Conservation (phyloP, 805 yeast genomes). For the Kazachstania psychrophila region DNA sequence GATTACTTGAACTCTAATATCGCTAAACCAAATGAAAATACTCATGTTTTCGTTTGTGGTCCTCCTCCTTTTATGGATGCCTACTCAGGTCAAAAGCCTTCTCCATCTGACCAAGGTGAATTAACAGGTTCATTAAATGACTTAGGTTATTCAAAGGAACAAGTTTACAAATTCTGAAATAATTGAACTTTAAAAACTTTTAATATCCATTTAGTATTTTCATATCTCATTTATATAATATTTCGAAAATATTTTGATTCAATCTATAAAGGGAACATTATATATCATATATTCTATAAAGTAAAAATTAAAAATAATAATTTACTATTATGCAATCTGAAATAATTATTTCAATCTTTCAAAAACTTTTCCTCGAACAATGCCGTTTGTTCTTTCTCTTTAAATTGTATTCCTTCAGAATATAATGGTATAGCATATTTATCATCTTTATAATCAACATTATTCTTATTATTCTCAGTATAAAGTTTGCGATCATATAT, state of each 20-base stretch:
- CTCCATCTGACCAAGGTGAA: conserved; percentile 93
- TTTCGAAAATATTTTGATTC: no score
- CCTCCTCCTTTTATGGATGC: conserved; percentile 89
- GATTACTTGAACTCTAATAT: conserved; percentile 55
- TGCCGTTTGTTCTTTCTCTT: conserved; percentile 17
- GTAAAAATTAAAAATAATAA: no score
- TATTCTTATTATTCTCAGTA: neutral
- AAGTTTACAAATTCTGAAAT: conserved; percentile 82
- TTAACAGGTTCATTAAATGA: conserved; percentile 80
- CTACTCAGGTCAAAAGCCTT: conserved; percentile 72
- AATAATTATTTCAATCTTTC: neutral
- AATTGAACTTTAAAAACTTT: neutral
- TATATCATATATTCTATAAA: neutral
- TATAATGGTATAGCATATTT: conserved; percentile 14
- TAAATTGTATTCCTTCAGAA: conserved; percentile 11
- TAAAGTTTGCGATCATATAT: no score
- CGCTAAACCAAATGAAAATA: conserved; percentile 58
- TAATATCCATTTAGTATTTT: neutral
- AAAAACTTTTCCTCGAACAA: conserved; percentile 10
- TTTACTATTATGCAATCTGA: no score
- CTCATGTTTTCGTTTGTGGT: conserved; percentile 84
- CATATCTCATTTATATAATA: no score
- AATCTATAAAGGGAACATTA: no score
- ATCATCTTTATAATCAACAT: neutral
- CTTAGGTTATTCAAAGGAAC: conserved; percentile 76